Base-by-base conservation (phyloP, 2,329 filamentous ascomycete species). In the Dactylellina haptotyla region DNA sequence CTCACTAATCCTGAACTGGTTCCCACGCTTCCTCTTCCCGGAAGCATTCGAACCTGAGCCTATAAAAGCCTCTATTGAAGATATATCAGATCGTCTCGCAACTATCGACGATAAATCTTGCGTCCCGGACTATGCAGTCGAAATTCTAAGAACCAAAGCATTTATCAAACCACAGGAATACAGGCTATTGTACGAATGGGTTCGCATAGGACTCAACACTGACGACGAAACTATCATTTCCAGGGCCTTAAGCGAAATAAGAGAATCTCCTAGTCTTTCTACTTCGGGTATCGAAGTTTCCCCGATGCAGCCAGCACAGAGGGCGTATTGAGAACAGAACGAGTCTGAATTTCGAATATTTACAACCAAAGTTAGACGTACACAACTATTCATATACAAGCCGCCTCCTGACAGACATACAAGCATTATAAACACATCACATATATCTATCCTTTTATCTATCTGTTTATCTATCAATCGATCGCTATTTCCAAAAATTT, bases 141-240 rank as follows among this genome's bases (percentile, higher is more conserved):
- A 39, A 14, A 66, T 67, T 20, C 63, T 67, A 1, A 25, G 4
- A 4, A 51, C 63, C 1, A 67, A 67, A n/a, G 0, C 30, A 10
- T 67, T 67, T 41, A 53, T 67, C 20, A 37, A 51, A 5, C 53
- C 63, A 4, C 32, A 41, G 18, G 51, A 67, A 45, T 67, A 58
- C 25, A 28, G 46, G 10, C 25, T 58, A 28, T 43, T 67, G 4
- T 67, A 67, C 32, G 26, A 43, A 43, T 59, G 63, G 63, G 43
- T 59, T 1, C 23, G 30, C 12, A 50, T 67, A 14, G 63, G 20
- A 5, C 43, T 67, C 2, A 37, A 59, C 25, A 67, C 62, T n/a
- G 50, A 51, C 26, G 43, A 58, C 32, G 18, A 57, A 37, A 23
- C 16, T 30, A n/a, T 37, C 3, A 28, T 65, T 6, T 56, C 61